Base-by-base conservation (phyloP, 768 basidiomycete genomes). In the Hirschioporus abietinus region DNA sequence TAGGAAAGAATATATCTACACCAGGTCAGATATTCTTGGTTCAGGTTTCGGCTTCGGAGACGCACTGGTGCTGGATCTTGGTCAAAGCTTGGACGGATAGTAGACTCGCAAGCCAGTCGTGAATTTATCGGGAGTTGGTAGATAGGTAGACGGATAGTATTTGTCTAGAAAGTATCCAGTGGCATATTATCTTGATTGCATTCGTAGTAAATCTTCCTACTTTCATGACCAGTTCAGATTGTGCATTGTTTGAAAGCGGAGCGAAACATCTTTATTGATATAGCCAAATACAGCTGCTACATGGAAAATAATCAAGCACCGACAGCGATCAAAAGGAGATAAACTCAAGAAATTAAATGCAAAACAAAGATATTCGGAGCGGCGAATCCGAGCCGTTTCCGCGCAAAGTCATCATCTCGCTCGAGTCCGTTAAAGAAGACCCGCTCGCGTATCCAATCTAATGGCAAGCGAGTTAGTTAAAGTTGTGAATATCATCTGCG, bases 361-460 rank as follows among this genome's bases (percentile, higher is more conserved):
- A 52, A 20, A 52, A 52, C 42, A 52, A 91, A 91, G 52, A 93
- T 84, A 72, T 94, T 93, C 7, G 91, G 86, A 1, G 92, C 92
- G 65, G 81, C 83, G 77, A 86, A 94, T 1, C 92, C 92, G 30
- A 94, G 84, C 7, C 91, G 83, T 9, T 79, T 73, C 27, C 76
- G 70, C 1, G 82, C 79, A 70, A 93, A 93, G 8, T 70, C 72
- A 69, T 92, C 90, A 69, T 88, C 84, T 72, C 80, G 85, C 12
- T 70, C 70, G 66, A 94, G 71, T 18, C 82, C 81, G 67, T 93
- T 91, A 67, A 93, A 92, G 74, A 81, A 91, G 24, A 83, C 79
- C 65, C 83, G 82, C 65, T 93, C 92, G 59, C 89, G 83, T 23
- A 93, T 82, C 90, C 91, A 93, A 71, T 93, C 92, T 92, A 61